Percentiles rank a stretch among this genome's conserved stretches.
Evolutionary conservation across 2,329 filamentous ascomycete species (phyloP).

Genomic region (Trichoderma citrinoviride): DNA sequence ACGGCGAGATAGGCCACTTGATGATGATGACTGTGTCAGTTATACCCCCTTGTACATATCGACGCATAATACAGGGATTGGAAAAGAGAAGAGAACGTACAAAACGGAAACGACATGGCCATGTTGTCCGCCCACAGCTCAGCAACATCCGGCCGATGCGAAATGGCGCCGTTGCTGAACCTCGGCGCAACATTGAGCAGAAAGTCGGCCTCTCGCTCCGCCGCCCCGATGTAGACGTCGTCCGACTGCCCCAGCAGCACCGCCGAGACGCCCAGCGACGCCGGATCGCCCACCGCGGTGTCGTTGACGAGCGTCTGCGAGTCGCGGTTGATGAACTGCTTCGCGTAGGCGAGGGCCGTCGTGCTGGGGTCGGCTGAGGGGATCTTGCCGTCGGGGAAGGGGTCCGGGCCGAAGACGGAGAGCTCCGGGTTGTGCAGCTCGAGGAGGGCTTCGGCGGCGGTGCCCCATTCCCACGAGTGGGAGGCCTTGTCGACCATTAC

Average conservation of each 20-base stretch:
- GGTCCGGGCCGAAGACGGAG: constrained; percentile 22
- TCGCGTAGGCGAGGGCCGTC: constrained; percentile 18
- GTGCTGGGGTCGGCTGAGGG: constrained; percentile 8
- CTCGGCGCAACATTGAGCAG: constrained; percentile 14
- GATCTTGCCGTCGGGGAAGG: constrained; percentile 22
- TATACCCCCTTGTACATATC: neutral
- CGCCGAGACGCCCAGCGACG: constrained; percentile 23
- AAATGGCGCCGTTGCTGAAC: constrained; percentile 22
- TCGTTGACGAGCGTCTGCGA: constrained; percentile 15
- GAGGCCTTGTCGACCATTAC: constrained; percentile 16
- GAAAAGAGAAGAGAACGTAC: constrained; percentile 2
- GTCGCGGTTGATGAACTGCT: constrained; percentile 22
- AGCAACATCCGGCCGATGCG: constrained; percentile 20
- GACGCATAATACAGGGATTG: too few relatives aligned
- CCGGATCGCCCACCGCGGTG: constrained; percentile 22
- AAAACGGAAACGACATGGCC: constrained; percentile 24
- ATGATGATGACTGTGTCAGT: neutral
- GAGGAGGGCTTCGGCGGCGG: constrained; percentile 22
- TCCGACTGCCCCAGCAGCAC: constrained; percentile 23
- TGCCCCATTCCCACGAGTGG: constrained; percentile 26
- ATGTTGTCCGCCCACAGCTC: constrained; percentile 25
- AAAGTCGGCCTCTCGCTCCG: constrained; percentile 20
- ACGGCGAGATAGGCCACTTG: constrained; percentile 16
- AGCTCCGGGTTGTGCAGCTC: constrained; percentile 23
- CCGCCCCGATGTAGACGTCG: constrained; percentile 19